Evolutionary conservation across 495 filamentous ascomycete genomes (phyloP), one percentile per base, ranked within the genome.

Genomic region (Aeminium ludgeri): DNA sequence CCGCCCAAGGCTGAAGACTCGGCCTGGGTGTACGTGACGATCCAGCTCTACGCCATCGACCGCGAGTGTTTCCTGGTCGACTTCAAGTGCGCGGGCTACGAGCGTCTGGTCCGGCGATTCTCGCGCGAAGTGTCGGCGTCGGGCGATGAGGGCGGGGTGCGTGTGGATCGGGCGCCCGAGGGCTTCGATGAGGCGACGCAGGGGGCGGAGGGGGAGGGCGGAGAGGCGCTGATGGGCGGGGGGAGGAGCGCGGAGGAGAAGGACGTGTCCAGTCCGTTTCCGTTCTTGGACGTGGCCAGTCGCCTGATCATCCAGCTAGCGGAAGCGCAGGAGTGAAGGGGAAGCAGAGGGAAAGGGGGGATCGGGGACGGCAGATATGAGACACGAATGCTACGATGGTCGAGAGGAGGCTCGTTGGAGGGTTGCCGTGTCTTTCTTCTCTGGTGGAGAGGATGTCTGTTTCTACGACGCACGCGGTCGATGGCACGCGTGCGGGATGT

Each of bases 11-110:
- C 55, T 11, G 45, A 64, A 54, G 50, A 80, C 38, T 69, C 71
- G 35, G 69, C 82, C 17, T 78, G 73, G 46, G 84, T 96, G 46
- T 87, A 91, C 52, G 76, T 96, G 57, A 86, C 89, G 39, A 91
- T 97, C 42, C 89, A 97, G 57, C 76, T 97, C 20, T 97, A 97
- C 58, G 81, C 87, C 53, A 79, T 97, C 60, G 89, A 97, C 59
- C 73, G 76, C 30, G 80, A 82, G 41, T 86, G 86, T 49, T 97
- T 86, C 59, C 78, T 96, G 48, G 89, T 97, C 19, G 89, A 97
- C 58, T 96, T 97, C 70, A 96, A 92, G 55, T 94, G 89, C 54
- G 85, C 86, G n/a, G 89, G 89, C 6, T 97, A 97, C 59, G 89
- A 97, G 59, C 80, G 82, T 29, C 64, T 82, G 37, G 64, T 75